Evolutionary conservation across 805 yeast genomes (phyloP).

Genomic region (Kregervanrija pseudodelftensis): DNA sequence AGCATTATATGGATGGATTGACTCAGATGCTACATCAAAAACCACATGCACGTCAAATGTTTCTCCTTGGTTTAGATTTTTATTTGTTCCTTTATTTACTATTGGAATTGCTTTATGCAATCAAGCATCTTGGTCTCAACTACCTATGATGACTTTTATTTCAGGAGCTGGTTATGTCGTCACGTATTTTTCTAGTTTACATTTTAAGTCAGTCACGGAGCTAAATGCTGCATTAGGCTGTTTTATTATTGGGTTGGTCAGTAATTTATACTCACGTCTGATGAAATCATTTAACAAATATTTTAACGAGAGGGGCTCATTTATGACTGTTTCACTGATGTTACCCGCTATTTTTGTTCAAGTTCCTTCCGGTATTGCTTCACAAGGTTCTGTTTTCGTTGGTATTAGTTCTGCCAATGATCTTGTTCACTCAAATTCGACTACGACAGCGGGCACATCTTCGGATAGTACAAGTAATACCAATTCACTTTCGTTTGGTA

Average conservation of each 20-base stretch:
- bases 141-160: slow-evolving; percentile 77
- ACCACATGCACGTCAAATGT: slow-evolving; percentile 50
- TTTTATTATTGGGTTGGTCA: slow-evolving; percentile 80
- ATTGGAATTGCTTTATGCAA: slow-evolving; percentile 60
- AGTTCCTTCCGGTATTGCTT: slow-evolving; percentile 92
- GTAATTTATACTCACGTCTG: slow-evolving; percentile 80
- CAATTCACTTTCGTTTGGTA: slow-evolving; percentile 49
- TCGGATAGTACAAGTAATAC: slow-evolving; percentile 8
- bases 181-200: slow-evolving; percentile 67
- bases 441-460: slow-evolving; percentile 19
- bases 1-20: slow-evolving; percentile 93
- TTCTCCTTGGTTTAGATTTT: slow-evolving; percentile 51
- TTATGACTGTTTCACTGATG: slow-evolving; percentile 90
- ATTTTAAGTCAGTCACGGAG: slow-evolving; percentile 58
- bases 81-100: slow-evolving; percentile 76
- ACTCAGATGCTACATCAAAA: slow-evolving; percentile 58
- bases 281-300: slow-evolving; percentile 51
- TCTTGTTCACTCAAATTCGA: slow-evolving; percentile 38
- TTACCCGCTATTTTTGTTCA: slow-evolving; percentile 91
- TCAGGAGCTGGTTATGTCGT: slow-evolving; percentile 79
- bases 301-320: slow-evolving; percentile 19
- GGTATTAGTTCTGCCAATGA: slow-evolving; percentile 73
- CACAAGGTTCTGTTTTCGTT: slow-evolving; percentile 75
- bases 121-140: slow-evolving; percentile 76
- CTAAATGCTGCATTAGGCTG: slow-evolving; percentile 89